Evolutionary conservation across 345 rosid species (phyloP), one percentile per base, ranked within the genome.

Genomic region (Eucalyptus microcorys): DNA sequence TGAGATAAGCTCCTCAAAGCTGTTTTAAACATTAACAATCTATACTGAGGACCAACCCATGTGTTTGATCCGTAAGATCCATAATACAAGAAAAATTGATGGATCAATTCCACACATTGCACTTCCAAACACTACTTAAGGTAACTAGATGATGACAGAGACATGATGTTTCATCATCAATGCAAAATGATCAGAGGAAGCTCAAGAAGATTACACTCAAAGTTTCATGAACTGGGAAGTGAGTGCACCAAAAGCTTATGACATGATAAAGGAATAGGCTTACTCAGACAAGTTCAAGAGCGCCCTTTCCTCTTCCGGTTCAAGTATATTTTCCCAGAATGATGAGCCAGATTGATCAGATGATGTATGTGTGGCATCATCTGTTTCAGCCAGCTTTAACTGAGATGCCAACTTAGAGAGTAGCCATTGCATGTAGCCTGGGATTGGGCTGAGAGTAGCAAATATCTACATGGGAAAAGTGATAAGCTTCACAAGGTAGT

Each of bases 391-490:
- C 83, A 97, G 93, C 91, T 89, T 93, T 55, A 94, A 92, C 76
- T 95, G 99, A 87, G 99, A 94, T 87, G 96, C 95, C 94, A 98
- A 89, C 93, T 97, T 98, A 10, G 99, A 93, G 21, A 95, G 89
- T 76, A 98, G 93, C 99, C 99, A 97, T 87, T 92, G 96, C 96
- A 96, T 95, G 90, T 90, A 98, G 80, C 98, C 99, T 57, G 97
- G 98, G 87, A 98, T 95, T 87, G 99, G 99, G 90, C 99, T 98
- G 84, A 97, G 94, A 15, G 99, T 98, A 79, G 96, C 99, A 94
- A 97, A 98, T 88, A 90, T 95, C 99, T 98, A 53, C 49, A 61
- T 26, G 90, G 49, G 45, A 76, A 66, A 37, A 52, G 59, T 27
- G 14, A 86, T 49, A 49, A 32, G n/a, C 53, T 17, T 86, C 83